Evolutionary conservation across 2,329 filamentous ascomycete species (phyloP), one percentile per base, ranked within the genome.

Genomic region (Fusarium devonianum): DNA sequence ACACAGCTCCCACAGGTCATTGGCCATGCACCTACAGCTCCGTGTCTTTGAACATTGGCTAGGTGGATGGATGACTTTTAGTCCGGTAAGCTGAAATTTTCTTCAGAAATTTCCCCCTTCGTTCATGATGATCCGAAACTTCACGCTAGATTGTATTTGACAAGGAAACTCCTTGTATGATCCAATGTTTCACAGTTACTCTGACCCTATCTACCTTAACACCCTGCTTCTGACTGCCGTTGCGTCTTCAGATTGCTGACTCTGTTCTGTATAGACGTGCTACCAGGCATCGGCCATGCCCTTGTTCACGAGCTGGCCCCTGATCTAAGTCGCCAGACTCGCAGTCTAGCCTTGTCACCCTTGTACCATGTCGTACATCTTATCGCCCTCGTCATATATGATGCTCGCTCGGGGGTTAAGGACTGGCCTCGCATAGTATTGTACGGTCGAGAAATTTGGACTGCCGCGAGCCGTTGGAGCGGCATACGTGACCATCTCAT

Each of bases 141-240:
- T 58, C 56, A 75, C 73, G 73, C 74, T 76, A 76, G 73, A 75
- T 77, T 75, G 74, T 76, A 77, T 73, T 73, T 76, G 74, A 77
- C 67, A 64, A 69, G 66, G 52, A 39, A 47, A 39, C 21, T 17
- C 60, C 60, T 70, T 70, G 67, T 35, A 60, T 73, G 70, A 71
- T 72, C 55, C 56, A 48, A 60, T n/a, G n/a, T 65, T 53, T 66
- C 53, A 64, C 64, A 60, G 60, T 71, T 71, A 66, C 43, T 56
- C 69, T 72, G 68, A 71, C 34, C 19, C 19, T 2, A 11, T 14
- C 14, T n/a, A 3, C 12, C 5, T 9, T 16, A 7, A 36, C 12
- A 17, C 29, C 12, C 22, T 49, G 23, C 6, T 18, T 29, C 12
- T 51, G 12, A n/a, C 25, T 34, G 5, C 18, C 21, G 14, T 26